phyloP scores from a whole-genome alignment of 192 early-diverging fungal species.

The Podila verticillata region DNA sequence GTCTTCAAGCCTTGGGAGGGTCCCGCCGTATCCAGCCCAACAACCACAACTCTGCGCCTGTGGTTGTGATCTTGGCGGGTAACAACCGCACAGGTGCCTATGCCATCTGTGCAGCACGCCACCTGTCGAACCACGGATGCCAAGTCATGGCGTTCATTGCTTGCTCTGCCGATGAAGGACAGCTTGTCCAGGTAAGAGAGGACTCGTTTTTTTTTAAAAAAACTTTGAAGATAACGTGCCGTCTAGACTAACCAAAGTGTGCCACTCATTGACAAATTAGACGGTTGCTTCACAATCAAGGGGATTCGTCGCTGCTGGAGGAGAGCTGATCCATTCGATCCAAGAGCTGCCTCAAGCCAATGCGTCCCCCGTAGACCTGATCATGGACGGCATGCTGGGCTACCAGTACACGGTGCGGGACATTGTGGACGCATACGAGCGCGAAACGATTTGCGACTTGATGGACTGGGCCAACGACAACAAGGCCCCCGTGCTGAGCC shows the following conservation, averaged over 20 bases:
- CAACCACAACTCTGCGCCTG: slow-evolving; percentile 79
- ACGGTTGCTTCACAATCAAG: slow-evolving; percentile 33
- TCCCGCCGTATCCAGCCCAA: slow-evolving; percentile 76
- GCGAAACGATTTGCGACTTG: slow-evolving; percentile 59
- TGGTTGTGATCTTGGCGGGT: slow-evolving; percentile 77
- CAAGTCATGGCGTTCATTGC: slow-evolving; percentile 66
- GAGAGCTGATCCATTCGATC: slow-evolving; percentile 48
- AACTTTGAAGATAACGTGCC: neutral
- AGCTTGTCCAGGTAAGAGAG: slow-evolving; percentile 57
- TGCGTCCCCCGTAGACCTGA: slow-evolving; percentile 69
- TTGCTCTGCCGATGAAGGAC: slow-evolving; percentile 47
- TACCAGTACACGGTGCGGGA: slow-evolving; percentile 65
- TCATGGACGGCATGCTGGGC: slow-evolving; percentile 79
- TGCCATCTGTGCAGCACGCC: slow-evolving; percentile 76
- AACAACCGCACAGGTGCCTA: slow-evolving; percentile 80
- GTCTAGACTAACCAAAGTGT: neutral
- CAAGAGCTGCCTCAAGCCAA: slow-evolving; percentile 66
- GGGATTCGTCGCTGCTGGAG: slow-evolving; percentile 59
- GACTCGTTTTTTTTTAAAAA: neutral
- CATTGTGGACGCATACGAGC: slow-evolving; percentile 55
- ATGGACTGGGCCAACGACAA: slow-evolving; percentile 80
- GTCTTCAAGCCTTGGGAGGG: slow-evolving; percentile 78
- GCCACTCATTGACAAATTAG: neutral
- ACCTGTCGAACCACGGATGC: slow-evolving; percentile 83
- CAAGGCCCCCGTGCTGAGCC: slow-evolving; percentile 66